A percentile compares a stretch with the other conserved stretches of the same genome.
Evolutionary conservation across 1,139 yeast species (phyloP).

Genomic region (Magnusiomyces ingens): DNA sequence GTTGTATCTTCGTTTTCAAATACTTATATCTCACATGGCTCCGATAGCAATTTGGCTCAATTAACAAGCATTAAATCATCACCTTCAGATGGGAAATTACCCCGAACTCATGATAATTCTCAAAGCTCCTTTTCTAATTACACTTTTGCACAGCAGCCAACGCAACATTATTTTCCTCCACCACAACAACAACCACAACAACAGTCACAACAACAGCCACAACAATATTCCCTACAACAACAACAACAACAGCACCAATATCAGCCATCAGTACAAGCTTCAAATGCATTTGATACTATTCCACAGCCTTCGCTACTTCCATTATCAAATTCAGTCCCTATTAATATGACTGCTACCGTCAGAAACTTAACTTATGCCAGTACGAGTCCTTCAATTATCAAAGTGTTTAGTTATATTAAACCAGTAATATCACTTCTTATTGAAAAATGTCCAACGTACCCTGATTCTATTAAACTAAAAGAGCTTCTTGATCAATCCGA

Average conservation of each 20-base stretch:
- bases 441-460: background rate
- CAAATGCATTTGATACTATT: background rate
- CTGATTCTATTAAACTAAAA: background rate
- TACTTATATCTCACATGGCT: too few species aligned
- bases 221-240: too few species aligned
- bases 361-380: background rate
- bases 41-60: too few species aligned
- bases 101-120: too few species aligned
- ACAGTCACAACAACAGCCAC: background rate
- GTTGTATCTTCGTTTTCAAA: too few species aligned
- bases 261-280: background rate
- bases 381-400: background rate
- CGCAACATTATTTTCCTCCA: too few species aligned
- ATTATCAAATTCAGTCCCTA: background rate
- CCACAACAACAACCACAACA: too few species aligned
- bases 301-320: background rate
- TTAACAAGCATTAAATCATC: too few species aligned
- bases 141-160: too few species aligned
- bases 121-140: too few species aligned
- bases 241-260: background rate
- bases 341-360: background rate
- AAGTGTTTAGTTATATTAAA: background rate
- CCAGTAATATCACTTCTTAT: background rate
- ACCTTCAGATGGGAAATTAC: too few species aligned
- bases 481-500: conserved; percentile 3